Base-by-base conservation (phyloP, 2,329 filamentous ascomycete species). In the Cercospora sojina region DNA sequence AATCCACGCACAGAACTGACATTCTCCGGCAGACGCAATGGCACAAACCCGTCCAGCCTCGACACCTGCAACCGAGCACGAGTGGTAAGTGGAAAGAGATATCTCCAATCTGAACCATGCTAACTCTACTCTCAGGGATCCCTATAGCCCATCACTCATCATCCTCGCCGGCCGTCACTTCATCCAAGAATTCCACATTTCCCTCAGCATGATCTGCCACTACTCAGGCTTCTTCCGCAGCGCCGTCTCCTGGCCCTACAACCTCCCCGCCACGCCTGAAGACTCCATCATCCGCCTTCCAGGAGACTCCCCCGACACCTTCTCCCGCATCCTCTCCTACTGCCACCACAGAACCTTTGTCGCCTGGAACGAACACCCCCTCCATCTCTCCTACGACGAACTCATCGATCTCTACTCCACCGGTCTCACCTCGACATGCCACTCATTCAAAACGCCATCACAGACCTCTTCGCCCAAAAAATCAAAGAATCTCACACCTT, bases 381-480 rank as follows among this genome's bases (percentile, higher is more conserved):
- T 31, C 23, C 58, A 51, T 23, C 55, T 64, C 29, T 25, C 55
- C 35, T 71, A 65, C 59, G 64, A 68, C 64, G 63, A 55, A 3
- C 57, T 71, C 56, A 60, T 70, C 53, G 59, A 65, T 20, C 25
- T 70, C 59, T 69, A 62, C 35, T 23, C 53, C 13, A 65, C 70
- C 43, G 69, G n/a, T n/a, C n/a, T n/a, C n/a, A n/a, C n/a, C n/a
- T n/a, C n/a, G 58, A 53, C 27, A 64, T 70, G 56, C 68, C 70
- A 18, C 32, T 68, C 7, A 56, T 71, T 8, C 68, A 70, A 49
- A 71, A 71, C 55, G 41, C 31, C 23, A 61, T 43, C 16, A 16
- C 27, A n/a, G 66, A 71, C 41, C 41, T 67, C 9, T 65, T 69
- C 32, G 60, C 51, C 0, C 27, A 49, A 1, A 62, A 66, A n/a